Percentiles rank a stretch among this genome's conserved stretches.
Evolutionary conservation across 2,329 filamentous ascomycete species (phyloP).

Genomic region (Colletotrichum ledebouriae): DNA sequence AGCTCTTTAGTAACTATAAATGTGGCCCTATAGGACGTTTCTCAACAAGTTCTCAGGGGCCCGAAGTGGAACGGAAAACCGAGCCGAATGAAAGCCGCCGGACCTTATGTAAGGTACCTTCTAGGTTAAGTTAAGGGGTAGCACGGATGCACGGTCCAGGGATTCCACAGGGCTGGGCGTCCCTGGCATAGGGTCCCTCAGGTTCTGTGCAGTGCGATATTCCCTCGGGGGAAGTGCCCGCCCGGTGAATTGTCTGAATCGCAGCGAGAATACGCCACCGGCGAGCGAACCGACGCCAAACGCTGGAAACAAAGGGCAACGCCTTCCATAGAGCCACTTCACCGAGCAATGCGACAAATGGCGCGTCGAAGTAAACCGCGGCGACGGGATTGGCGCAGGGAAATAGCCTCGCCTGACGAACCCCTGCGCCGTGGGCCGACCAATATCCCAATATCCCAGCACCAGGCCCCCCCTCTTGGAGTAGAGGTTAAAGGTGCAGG

Average conservation of each 20-base stretch:
- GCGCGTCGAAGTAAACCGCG: constrained; percentile 11
- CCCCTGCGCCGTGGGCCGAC: constrained; percentile 37
- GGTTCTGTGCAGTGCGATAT: not conserved
- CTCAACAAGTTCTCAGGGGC: too few relatives aligned
- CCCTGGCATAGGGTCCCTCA: not conserved
- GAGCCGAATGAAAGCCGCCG: too few relatives aligned
- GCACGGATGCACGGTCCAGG: constrained; percentile 29
- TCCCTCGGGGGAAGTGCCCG: not conserved
- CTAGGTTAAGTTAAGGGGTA: constrained; percentile 39
- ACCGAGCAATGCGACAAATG: constrained; percentile 26
- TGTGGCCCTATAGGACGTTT: too few relatives aligned
- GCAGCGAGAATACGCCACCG: too few relatives aligned
- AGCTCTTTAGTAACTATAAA: too few relatives aligned
- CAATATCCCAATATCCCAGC: constrained; percentile 11
- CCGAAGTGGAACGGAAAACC: too few relatives aligned
- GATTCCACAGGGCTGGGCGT: constrained; percentile 33
- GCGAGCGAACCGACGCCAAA: not conserved
- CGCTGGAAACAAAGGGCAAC: constrained; percentile 3
- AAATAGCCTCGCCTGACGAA: constrained; percentile 30
- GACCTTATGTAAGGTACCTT: constrained; percentile 1
- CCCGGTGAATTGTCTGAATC: not conserved
- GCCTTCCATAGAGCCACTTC: not conserved
- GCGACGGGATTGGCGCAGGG: constrained; percentile 32
- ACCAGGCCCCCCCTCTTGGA: not conserved
- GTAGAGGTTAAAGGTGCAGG: not conserved